These are phyloP conservation scores for Hibiscus mutabilis DNA, from an alignment of 345 rosid species.

Conservation along the genomic window DNA sequence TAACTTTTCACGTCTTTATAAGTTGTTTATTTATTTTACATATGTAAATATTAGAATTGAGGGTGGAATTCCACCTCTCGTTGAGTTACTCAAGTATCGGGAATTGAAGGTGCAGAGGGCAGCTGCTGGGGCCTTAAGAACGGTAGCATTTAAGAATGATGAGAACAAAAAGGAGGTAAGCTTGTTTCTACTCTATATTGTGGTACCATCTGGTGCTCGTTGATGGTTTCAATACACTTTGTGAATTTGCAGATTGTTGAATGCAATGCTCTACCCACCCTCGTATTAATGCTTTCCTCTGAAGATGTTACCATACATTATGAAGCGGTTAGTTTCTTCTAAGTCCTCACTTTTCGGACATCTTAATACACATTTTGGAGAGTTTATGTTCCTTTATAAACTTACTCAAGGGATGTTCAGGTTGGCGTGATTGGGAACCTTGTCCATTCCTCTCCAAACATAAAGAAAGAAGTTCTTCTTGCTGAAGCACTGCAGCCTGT, in stretches of 20 bases:
- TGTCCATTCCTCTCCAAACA: constrained; percentile 68
- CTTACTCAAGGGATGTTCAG: constrained; percentile 27
- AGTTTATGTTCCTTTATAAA: constrained; percentile 7
- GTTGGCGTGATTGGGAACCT: constrained; percentile 74
- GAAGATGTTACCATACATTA: constrained; percentile 55
- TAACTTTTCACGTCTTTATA: neutral
- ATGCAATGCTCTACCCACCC: constrained; percentile 57
- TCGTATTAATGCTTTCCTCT: constrained; percentile 57
- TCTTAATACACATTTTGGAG: neutral
- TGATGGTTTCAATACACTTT: constrained; percentile 11
- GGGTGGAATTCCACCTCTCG: constrained; percentile 71
- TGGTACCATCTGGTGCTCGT: neutral
- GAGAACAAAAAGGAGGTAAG: constrained; percentile 62
- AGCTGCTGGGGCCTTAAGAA: constrained; percentile 70
- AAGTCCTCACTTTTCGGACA: neutral
- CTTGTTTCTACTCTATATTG: neutral
- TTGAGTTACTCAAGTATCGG: constrained; percentile 45
- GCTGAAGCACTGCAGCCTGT: constrained; percentile 84
- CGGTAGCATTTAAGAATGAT: constrained; percentile 68
- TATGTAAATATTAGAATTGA: constrained; percentile 34
- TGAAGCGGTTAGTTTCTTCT: constrained; percentile 52
- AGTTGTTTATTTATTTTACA: neutral
- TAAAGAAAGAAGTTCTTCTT: constrained; percentile 60
- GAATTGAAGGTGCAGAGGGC: constrained; percentile 71
- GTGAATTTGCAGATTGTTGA: constrained; percentile 53